Percentiles rank a stretch among this genome's conserved stretches.
These are phyloP conservation scores for Tilletia setariae DNA, from an alignment of 1,284 basidiomycete genomes.

Conservation along the genomic window DNA sequence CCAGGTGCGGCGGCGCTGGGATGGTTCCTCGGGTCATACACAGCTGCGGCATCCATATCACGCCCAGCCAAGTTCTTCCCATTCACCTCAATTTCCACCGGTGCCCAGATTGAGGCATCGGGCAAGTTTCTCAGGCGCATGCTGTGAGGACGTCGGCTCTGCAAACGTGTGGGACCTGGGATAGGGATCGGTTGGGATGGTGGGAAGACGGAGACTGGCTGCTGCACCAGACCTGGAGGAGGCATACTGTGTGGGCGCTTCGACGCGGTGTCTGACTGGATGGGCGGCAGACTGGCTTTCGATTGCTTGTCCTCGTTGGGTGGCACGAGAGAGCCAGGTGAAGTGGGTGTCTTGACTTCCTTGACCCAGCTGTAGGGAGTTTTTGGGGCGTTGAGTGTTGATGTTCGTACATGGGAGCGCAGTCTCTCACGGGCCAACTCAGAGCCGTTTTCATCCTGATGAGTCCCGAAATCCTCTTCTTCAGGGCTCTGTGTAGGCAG, in stretches of 20 bases:
- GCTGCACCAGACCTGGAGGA: slow-evolving; percentile 6
- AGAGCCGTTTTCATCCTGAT: not conserved
- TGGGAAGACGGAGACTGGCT: not conserved
- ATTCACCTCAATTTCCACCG: slow-evolving; percentile 19
- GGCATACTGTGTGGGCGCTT: not conserved
- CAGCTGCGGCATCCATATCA: slow-evolving; percentile 15
- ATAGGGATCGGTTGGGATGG: not conserved
- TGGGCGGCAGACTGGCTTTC: not conserved
- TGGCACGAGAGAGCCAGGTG: slow-evolving; percentile 1
- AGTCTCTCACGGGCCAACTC: too few species aligned
- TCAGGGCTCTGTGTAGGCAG: not conserved
- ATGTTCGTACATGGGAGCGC: not conserved
- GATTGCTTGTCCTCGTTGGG: not conserved
- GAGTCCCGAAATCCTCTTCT: not conserved
- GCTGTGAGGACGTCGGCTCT: slow-evolving; percentile 12
- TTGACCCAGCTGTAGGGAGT: slow-evolving; percentile 6
- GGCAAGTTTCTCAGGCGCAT: slow-evolving; percentile 11
- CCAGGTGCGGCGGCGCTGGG: too few species aligned
- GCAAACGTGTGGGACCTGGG: slow-evolving; percentile 2
- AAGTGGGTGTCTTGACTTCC: not conserved
- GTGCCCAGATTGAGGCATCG: slow-evolving; percentile 15
- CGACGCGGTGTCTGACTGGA: not conserved
- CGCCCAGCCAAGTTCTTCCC: slow-evolving; percentile 12
- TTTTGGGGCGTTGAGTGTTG: not conserved
- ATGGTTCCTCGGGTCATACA: slow-evolving; percentile 12